Conservation (phyloP, 306 rosid genomes). For the Heteromeles arbutifolia region DNA sequence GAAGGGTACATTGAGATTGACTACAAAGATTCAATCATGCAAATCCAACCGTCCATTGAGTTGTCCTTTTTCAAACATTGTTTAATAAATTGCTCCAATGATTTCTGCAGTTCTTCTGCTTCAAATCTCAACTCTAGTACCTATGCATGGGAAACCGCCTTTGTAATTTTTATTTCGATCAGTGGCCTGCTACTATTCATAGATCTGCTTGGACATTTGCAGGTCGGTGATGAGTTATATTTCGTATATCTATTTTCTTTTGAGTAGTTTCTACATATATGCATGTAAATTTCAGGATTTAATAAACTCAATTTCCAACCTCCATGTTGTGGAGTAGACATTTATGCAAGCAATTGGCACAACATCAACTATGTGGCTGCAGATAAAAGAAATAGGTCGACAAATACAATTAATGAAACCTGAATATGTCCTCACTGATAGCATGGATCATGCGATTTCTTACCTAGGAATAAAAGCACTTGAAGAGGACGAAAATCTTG, state of each 20-base stretch:
- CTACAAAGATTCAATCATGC: no score
- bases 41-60: no score
- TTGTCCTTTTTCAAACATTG: no score
- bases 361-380: no score
- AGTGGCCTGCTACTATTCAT: constrained; percentile 9
- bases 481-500: not conserved
- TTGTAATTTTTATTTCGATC: constrained; percentile 1
- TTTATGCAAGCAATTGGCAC: not conserved
- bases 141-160: not conserved
- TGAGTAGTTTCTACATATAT: no score
- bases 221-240: constrained; percentile 4
- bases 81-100: not conserved
- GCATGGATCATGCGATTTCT: no score
- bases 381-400: rapidly evolving
- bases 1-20: no score
- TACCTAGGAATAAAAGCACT: not conserved
- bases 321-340: not conserved
- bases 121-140: not conserved
- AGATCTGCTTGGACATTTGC: not conserved
- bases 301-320: no score
- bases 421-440: not conserved
- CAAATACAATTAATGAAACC: rapidly evolving
- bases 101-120: constrained; percentile 4
- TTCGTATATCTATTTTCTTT: not conserved
- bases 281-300: not conserved